phyloP scores from a whole-genome alignment of 805 yeast species.

The Saccharomycopsis sp. region DNA sequence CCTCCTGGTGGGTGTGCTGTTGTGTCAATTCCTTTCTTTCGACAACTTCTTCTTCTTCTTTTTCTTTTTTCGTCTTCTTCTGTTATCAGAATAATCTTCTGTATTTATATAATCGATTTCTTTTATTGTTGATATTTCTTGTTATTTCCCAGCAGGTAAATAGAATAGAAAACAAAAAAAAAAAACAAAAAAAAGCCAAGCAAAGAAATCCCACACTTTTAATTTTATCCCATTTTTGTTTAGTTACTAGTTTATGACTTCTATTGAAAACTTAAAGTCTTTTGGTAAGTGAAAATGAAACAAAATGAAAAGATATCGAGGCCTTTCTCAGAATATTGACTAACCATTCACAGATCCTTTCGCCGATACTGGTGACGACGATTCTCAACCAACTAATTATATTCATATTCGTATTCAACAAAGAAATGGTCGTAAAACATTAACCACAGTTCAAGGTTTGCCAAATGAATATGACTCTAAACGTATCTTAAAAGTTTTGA shows the following conservation, averaged over 20 bases:
- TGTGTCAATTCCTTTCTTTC: background rate
- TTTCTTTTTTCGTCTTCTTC: background rate
- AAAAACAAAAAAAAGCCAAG: no score
- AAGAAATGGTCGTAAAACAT: slow-evolving; percentile 98
- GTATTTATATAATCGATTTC: no score
- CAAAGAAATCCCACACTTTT: background rate
- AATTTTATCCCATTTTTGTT: background rate
- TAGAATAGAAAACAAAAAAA: no score
- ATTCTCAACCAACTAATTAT: slow-evolving; percentile 90
- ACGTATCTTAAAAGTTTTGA: slow-evolving; percentile 85
- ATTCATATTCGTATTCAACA: slow-evolving; percentile 98
- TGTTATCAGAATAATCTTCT: background rate
- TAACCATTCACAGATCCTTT: slow-evolving; percentile 61
- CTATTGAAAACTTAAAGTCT: slow-evolving; percentile 85
- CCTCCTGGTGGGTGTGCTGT: background rate
- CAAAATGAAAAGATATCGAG: background rate
- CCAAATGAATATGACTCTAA: slow-evolving; percentile 93
- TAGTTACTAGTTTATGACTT: slow-evolving; percentile 48
- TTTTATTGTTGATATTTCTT: no score
- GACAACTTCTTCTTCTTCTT: background rate
- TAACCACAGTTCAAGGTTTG: slow-evolving; percentile 96
- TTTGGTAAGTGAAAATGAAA: slow-evolving; percentile 42
- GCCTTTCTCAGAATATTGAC: background rate
- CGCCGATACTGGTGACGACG: slow-evolving; percentile 99
- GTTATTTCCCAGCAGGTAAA: no score